Evolutionary conservation across 208 protist species (phyloP).

Genomic region (Phytomonas sp.): DNA sequence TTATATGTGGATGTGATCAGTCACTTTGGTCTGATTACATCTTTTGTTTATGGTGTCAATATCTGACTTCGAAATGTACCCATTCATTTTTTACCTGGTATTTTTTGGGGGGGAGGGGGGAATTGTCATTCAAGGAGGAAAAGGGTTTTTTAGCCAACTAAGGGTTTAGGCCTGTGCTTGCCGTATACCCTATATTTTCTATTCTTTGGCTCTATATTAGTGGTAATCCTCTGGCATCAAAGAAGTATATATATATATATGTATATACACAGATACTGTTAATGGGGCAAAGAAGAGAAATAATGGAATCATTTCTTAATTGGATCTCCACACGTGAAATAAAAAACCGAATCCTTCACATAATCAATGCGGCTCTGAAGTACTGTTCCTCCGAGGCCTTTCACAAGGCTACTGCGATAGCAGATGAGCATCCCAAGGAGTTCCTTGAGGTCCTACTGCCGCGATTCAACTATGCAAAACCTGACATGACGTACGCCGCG

Average conservation of each 20-base stretch:
- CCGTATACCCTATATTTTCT: neutral
- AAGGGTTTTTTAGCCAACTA: neutral
- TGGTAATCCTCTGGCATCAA: neutral
- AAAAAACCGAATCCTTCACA: conserved; percentile 45
- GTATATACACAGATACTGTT: neutral
- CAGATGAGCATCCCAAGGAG: conserved; percentile 44
- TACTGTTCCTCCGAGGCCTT: conserved; percentile 36
- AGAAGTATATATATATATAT: neutral
- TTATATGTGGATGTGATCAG: neutral
- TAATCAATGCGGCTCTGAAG: conserved; percentile 44
- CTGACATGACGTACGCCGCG: conserved; percentile 29
- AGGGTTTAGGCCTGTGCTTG: neutral
- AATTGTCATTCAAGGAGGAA: neutral
- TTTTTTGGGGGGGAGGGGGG: neutral
- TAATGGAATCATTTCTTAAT: neutral
- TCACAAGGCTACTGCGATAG: conserved; percentile 20
- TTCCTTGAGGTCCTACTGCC: conserved; percentile 39
- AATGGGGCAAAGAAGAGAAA: neutral
- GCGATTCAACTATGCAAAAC: conserved; percentile 20
- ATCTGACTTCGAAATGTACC: neutral
- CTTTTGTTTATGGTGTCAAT: neutral
- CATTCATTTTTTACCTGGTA: neutral
- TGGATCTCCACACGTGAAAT: conserved; percentile 15
- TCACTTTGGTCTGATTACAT: neutral
- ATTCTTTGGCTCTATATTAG: neutral